Conservation (phyloP, 78 protist species). For the Guillardia theta region DNA sequence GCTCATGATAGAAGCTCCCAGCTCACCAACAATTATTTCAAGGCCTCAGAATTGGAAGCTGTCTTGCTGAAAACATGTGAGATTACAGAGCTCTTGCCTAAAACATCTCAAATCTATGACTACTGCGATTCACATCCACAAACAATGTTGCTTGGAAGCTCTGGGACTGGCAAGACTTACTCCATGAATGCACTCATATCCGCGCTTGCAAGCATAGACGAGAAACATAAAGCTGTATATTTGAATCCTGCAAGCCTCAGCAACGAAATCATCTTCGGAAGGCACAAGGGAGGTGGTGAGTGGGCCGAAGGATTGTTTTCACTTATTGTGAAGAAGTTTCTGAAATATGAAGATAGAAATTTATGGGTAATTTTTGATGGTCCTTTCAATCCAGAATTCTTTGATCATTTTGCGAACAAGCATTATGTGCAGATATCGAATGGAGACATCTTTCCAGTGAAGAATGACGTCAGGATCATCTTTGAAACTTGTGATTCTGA, state of each 20-base stretch:
- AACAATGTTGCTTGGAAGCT: too few relatives aligned
- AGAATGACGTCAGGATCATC: too few relatives aligned
- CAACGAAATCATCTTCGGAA: conserved; percentile 77
- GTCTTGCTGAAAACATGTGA: too few relatives aligned
- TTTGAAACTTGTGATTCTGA: too few relatives aligned
- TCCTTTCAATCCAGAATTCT: conserved; percentile 62
- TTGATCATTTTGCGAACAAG: neutral
- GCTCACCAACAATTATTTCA: too few relatives aligned
- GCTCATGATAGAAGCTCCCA: too few relatives aligned
- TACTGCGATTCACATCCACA: too few relatives aligned
- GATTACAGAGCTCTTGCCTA: too few relatives aligned
- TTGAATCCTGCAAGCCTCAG: conserved; percentile 87
- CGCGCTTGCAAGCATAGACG: neutral
- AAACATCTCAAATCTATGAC: too few relatives aligned
- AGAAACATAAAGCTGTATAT: conserved; percentile 9
- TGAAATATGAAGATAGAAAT: conserved; percentile 65
- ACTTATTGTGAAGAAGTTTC: too few relatives aligned
- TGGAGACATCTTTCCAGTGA: neutral
- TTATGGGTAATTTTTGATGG: conserved; percentile 84
- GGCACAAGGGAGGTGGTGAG: conserved; percentile 69
- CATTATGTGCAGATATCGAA: neutral
- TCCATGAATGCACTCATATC: neutral
- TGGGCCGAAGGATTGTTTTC: conserved; percentile 87
- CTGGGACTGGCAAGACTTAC: neutral
- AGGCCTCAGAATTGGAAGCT: too few relatives aligned